These are phyloP conservation scores for Pelargonium nanum DNA, from an alignment of 345 rosid species.

Conservation along the genomic window DNA sequence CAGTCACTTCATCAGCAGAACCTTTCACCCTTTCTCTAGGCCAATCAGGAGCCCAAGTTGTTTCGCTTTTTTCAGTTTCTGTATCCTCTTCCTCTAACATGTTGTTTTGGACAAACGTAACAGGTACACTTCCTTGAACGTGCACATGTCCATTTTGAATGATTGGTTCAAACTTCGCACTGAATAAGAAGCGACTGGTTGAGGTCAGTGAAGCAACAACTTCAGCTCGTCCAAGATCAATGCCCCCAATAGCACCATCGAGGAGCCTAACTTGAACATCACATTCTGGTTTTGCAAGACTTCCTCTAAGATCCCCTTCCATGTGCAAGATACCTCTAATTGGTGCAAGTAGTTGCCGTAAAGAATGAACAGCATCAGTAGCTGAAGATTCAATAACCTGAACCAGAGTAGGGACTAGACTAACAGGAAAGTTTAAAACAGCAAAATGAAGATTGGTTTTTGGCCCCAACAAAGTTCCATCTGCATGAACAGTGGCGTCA, in stretches of 20 bases:
- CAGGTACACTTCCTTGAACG: conserved; percentile 90
- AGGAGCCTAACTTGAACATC: conserved; percentile 91
- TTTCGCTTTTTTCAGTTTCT: conserved; percentile 42
- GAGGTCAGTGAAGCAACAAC: conserved; percentile 89
- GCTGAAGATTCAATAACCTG: conserved; percentile 91
- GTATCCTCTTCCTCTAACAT: conserved; percentile 49
- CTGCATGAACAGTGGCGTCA: conserved; percentile 94
- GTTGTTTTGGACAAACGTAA: conserved; percentile 54
- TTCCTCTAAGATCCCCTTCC: conserved; percentile 99
- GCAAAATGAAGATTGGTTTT: conserved; percentile 95
- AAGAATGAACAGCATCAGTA: conserved; percentile 65
- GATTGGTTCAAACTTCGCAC: conserved; percentile 83
- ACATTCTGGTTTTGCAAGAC: conserved; percentile 88
- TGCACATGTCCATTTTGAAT: conserved; percentile 95
- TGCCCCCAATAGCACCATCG: conserved; percentile 93
- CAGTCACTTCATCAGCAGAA: conserved; percentile 33
- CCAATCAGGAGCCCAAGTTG: conserved; percentile 66
- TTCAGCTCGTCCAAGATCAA: conserved; percentile 95
- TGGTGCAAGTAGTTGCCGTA: conserved; percentile 74
- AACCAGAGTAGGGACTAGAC: conserved; percentile 84
- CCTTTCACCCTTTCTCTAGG: conserved; percentile 53
- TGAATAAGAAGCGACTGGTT: conserved; percentile 79
- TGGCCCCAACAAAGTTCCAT: conserved; percentile 83
- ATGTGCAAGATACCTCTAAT: conserved; percentile 86
- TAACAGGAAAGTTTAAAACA: conserved; percentile 90